Evolutionary conservation across 805 yeast species (phyloP).

Genomic region (Pichia nanzhaoensis): DNA sequence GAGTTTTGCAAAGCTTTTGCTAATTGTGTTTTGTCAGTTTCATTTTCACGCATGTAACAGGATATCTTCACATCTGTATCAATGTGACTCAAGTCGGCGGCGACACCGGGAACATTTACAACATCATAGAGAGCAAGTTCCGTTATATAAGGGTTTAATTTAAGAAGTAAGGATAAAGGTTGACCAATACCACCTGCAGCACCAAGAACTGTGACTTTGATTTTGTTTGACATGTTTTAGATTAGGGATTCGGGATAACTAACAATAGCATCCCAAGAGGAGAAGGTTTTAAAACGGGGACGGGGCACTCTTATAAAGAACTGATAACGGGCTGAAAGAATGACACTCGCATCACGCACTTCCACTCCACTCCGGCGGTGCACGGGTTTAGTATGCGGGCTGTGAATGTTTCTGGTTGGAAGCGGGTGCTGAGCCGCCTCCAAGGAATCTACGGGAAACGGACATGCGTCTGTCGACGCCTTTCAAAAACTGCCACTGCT

Average conservation of each 20-base stretch:
- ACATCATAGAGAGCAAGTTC: constrained; percentile 47
- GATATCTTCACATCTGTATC: constrained; percentile 41
- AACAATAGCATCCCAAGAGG: not conserved
- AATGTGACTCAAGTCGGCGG: constrained; percentile 48
- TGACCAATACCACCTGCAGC: constrained; percentile 79
- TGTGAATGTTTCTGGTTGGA: too few species aligned
- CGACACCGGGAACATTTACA: constrained; percentile 50
- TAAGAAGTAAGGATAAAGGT: constrained; percentile 45
- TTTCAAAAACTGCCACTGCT: constrained; percentile 7
- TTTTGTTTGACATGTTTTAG: not conserved
- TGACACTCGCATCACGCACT: too few species aligned
- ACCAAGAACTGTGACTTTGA: constrained; percentile 69
- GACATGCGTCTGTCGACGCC: not conserved
- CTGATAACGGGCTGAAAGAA: too few species aligned
- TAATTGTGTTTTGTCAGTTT: constrained; percentile 23
- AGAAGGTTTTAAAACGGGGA: too few species aligned
- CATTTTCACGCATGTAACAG: constrained; percentile 34
- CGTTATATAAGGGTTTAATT: constrained; percentile 38
- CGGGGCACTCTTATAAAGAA: too few species aligned
- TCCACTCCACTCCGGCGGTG: too few species aligned
- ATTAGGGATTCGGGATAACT: too few species aligned
- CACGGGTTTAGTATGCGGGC: too few species aligned
- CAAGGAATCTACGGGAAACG: too few species aligned
- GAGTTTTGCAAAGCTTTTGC: constrained; percentile 39
- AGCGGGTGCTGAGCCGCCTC: too few species aligned